Evolutionary conservation across 139 green algal species (phyloP).

Genomic region (Micractinium sp.): DNA sequence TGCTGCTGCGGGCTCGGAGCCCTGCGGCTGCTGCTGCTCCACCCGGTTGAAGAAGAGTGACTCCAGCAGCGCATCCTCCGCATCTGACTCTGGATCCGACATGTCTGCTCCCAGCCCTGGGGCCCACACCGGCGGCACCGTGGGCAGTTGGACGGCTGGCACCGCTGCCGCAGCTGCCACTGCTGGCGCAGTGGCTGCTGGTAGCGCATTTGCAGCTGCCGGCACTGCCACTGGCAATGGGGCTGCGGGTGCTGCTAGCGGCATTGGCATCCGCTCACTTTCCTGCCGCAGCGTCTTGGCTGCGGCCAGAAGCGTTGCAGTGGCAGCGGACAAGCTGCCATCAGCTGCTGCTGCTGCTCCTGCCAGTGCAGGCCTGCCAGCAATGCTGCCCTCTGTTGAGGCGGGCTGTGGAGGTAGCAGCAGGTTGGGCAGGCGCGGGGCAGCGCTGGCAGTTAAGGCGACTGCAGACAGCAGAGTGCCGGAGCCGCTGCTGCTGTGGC

Average conservation of each 20-base stretch:
- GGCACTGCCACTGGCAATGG: not conserved
- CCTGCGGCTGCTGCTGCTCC: not conserved
- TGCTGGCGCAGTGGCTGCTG: not conserved
- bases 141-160: not conserved
- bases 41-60: constrained; percentile 1
- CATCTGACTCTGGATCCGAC: constrained; percentile 23
- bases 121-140: too few species aligned
- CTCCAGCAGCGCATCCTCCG: constrained; percentile 17
- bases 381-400: not conserved
- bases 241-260: not conserved
- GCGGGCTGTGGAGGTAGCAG: not conserved
- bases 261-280: not conserved
- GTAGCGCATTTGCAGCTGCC: not conserved
- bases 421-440: constrained; percentile 21
- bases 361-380: not conserved
- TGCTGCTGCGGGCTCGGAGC: not conserved
- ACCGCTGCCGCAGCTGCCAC: not conserved
- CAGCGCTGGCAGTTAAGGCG: not conserved
- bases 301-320: not conserved
- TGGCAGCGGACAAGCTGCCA: not conserved
- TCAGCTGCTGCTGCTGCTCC: not conserved
- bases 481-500: not conserved
- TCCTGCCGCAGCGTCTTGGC: constrained; percentile 7
- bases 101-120: too few species aligned
- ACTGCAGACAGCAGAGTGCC: not conserved